Base-by-base conservation (phyloP, 768 basidiomycete species). In the Glaciozyma antarctica region DNA sequence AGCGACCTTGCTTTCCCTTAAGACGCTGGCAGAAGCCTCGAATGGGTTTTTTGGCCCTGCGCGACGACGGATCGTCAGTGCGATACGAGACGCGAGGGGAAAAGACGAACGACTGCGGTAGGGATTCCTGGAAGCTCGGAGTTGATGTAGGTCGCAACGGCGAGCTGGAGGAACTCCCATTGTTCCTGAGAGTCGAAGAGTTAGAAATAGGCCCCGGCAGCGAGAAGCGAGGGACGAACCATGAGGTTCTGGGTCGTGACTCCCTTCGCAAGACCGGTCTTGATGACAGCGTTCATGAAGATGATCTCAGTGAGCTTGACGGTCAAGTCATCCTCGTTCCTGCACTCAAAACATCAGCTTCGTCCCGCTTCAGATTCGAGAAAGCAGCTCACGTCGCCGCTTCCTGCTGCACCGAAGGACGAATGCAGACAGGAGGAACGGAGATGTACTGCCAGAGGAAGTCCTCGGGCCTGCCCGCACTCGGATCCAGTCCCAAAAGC, bases 371-470 rank as follows among this genome's bases (percentile, higher is more conserved):
- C 28, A 19, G 24, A 1, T 48, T 6, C 38, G 38, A 10, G 13
- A 15, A 13, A 7, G 13, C 58, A 17, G 70, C 77, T 52, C 60
- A 78, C 78, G 79, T 81, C 47, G 94, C 94, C 8, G 91, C 92
- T 73, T 99, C 95, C 77, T 98, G 95, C 0, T 89, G 87, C 1
- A 99, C 95, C 5, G 92, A 95, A 0, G 95, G 95, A 54, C 95
- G 85, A 62, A 99, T 99, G 75, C 91, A 93, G 24, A 95, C 91
- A 0, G 95, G 95, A 48, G 95, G 95, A 38, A 99, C 95, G 28
- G 92, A 94, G 19, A 99, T 84, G 76, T 97, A 99, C 77, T 98
- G 94, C 94, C 95, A 99, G 59, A 99, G 84, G 73, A 91, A 95
- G 75, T 97, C 88, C 78, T 99, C 95, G 15, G 95, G 95, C 60